Evolutionary conservation across 1,139 yeast genomes (phyloP).

Genomic region (Pichia kudriavzevii): DNA sequence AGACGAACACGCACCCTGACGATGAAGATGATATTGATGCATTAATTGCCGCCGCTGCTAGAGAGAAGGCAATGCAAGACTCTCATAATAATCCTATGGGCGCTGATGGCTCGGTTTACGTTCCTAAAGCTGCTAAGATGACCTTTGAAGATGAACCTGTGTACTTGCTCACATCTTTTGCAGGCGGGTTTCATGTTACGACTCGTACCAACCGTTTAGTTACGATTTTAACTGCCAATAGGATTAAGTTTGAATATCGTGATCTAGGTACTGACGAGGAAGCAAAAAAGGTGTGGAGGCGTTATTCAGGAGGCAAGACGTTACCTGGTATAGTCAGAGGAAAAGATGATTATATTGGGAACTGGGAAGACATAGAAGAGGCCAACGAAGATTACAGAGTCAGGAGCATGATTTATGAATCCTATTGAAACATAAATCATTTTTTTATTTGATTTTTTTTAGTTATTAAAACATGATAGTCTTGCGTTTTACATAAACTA

Average conservation of each 20-base stretch:
- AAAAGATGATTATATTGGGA: slow-evolving; percentile 75
- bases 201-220: slow-evolving; percentile 73
- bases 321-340: slow-evolving; percentile 93
- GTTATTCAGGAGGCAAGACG: slow-evolving; percentile 63
- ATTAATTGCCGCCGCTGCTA: slow-evolving; percentile 19
- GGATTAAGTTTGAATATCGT: slow-evolving; percentile 56
- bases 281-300: slow-evolving; percentile 81
- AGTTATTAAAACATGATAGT: too few species aligned
- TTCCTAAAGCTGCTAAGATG: slow-evolving; percentile 28
- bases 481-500: too few species aligned
- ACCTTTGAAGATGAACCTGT: slow-evolving; percentile 47
- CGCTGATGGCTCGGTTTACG: slow-evolving; percentile 24
- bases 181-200: slow-evolving; percentile 82
- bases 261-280: slow-evolving; percentile 86
- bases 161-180: slow-evolving; percentile 76
- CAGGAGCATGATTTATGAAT: slow-evolving; percentile 48
- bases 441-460: slow-evolving; percentile 1
- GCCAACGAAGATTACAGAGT: slow-evolving; percentile 78
- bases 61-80: slow-evolving; percentile 20
- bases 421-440: slow-evolving; percentile 24
- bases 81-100: slow-evolving; percentile 14
- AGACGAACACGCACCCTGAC: too few species aligned
- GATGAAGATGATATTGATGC: slow-evolving; percentile 21
- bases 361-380: slow-evolving; percentile 73
- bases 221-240: slow-evolving; percentile 71